A percentile compares a stretch with the other conserved stretches of the same genome.
These are phyloP conservation scores for Penicillium olsonii DNA, from an alignment of 2,329 filamentous ascomycete genomes.

Conservation along the genomic window DNA sequence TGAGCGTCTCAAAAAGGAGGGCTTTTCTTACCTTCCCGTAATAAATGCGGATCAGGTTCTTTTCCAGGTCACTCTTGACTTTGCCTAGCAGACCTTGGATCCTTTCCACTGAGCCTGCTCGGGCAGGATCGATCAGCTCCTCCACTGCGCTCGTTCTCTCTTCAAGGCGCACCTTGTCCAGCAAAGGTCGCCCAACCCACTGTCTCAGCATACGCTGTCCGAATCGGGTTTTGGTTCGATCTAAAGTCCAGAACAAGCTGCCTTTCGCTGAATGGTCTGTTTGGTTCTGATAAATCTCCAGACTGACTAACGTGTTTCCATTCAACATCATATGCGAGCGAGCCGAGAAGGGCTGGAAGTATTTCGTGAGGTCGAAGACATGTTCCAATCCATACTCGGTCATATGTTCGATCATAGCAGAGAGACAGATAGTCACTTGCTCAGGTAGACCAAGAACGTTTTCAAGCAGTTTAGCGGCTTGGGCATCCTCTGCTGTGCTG, in stretches of 20 bases:
- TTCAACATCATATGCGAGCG: slow-evolving; percentile 94
- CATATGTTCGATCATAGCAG: slow-evolving; percentile 93
- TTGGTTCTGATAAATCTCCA: slow-evolving; percentile 94
- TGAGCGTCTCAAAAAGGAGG: background rate
- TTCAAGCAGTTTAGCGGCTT: slow-evolving; percentile 70
- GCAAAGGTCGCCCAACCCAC: slow-evolving; percentile 89
- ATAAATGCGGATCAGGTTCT: slow-evolving; percentile 91
- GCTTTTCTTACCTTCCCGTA: slow-evolving; percentile 70
- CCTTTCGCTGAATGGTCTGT: slow-evolving; percentile 84
- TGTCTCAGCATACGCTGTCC: slow-evolving; percentile 85
- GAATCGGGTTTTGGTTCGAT: slow-evolving; percentile 88
- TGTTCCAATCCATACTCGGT: slow-evolving; percentile 91
- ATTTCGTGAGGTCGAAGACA: slow-evolving; percentile 93
- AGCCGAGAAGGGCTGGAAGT: slow-evolving; percentile 94
- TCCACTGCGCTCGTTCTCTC: slow-evolving; percentile 81
- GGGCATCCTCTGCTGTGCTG: slow-evolving; percentile 54
- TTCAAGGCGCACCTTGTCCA: slow-evolving; percentile 73
- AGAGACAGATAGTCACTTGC: slow-evolving; percentile 85
- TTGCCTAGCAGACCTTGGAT: slow-evolving; percentile 70
- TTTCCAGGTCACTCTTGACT: slow-evolving; percentile 81
- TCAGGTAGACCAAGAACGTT: slow-evolving; percentile 84
- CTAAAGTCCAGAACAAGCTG: slow-evolving; percentile 91
- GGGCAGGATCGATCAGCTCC: slow-evolving; percentile 73
- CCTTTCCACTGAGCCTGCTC: slow-evolving; percentile 69
- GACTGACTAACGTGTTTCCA: slow-evolving; percentile 87